Evolutionary conservation across 2,329 filamentous ascomycete genomes (phyloP).

Genomic region (Colletotrichum falcatum): DNA sequence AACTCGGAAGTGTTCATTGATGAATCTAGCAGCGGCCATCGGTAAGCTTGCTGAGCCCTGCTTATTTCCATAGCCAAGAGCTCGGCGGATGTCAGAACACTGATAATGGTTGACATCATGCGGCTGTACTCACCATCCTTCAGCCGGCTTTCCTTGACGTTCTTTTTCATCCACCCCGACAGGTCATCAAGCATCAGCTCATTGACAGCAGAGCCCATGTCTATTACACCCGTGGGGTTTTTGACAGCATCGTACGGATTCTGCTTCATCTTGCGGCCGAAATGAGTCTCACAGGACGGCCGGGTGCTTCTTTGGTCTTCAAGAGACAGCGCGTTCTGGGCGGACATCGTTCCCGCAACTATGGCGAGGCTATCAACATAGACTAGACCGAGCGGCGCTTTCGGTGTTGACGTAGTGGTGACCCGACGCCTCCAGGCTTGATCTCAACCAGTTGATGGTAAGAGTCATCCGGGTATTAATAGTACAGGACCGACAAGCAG

Average conservation of each 20-base stretch:
- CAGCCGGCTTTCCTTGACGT: slow-evolving; percentile 15
- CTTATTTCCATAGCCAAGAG: neutral
- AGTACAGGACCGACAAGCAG: neutral
- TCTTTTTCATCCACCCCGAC: slow-evolving; percentile 13
- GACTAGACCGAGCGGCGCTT: neutral
- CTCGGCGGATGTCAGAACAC: neutral
- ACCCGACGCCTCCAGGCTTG: neutral
- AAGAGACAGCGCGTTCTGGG: slow-evolving; percentile 1
- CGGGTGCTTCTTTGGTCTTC: neutral
- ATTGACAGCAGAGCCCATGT: slow-evolving; percentile 26
- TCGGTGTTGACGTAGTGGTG: neutral
- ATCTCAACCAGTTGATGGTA: neutral
- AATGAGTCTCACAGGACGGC: neutral
- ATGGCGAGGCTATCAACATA: neutral
- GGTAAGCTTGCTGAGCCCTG: neutral
- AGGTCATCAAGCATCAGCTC: slow-evolving; percentile 31
- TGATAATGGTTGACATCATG: neutral
- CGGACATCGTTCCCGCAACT: neutral
- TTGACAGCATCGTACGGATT: slow-evolving; percentile 1
- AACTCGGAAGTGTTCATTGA: slow-evolving; percentile 27
- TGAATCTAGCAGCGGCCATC: slow-evolving; percentile 14
- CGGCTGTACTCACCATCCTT: neutral
- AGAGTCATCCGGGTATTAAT: neutral
- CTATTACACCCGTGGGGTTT: slow-evolving; percentile 27
- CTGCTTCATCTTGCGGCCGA: neutral